Percentiles rank a stretch among this genome's conserved stretches.
Evolutionary conservation across 1,139 yeast genomes (phyloP).

Genomic region (Candida buenavistaensis): DNA sequence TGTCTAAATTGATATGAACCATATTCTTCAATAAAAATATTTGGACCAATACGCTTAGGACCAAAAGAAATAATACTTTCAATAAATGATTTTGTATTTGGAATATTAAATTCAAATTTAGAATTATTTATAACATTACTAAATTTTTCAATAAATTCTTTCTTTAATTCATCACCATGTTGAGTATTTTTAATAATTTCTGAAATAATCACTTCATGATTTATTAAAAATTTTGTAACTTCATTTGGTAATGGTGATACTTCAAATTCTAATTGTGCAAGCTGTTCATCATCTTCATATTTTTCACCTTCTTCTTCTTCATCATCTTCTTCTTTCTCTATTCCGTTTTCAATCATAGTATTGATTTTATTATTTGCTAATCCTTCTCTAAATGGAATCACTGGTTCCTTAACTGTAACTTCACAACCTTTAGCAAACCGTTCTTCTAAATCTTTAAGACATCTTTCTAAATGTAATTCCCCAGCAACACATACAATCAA

Average conservation of each 20-base stretch:
- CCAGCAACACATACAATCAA: slow-evolving; percentile 94
- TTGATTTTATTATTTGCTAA: slow-evolving; percentile 41
- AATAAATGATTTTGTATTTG: slow-evolving; percentile 26
- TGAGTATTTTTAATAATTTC: slow-evolving; percentile 22
- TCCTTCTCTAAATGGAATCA: slow-evolving; percentile 92
- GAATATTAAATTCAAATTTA: slow-evolving; percentile 20
- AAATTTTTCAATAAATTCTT: slow-evolving; percentile 21
- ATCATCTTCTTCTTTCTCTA: slow-evolving; percentile 18
- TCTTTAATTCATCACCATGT: slow-evolving; percentile 11
- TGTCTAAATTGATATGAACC: slow-evolving; percentile 33
- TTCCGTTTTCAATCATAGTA: slow-evolving; percentile 14
- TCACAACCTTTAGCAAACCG: slow-evolving; percentile 88
- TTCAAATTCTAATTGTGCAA: slow-evolving; percentile 48
- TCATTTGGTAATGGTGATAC: slow-evolving; percentile 59
- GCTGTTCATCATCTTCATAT: slow-evolving; percentile 34
- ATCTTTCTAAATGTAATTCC: slow-evolving; percentile 87
- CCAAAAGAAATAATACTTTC: slow-evolving; percentile 68
- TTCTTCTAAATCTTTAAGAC: slow-evolving; percentile 83
- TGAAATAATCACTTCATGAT: slow-evolving; percentile 40
- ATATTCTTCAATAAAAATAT: slow-evolving; percentile 61
- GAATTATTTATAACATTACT: slow-evolving; percentile 28
- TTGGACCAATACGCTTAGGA: slow-evolving; percentile 76
- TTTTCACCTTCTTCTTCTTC: slow-evolving; percentile 27
- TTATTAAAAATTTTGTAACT: slow-evolving; percentile 50
- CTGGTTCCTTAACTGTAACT: slow-evolving; percentile 85